Evolutionary conservation across 2,329 filamentous ascomycete genomes (phyloP), one percentile per base, ranked within the genome.

Genomic region (Grosmannia clavigera): DNA sequence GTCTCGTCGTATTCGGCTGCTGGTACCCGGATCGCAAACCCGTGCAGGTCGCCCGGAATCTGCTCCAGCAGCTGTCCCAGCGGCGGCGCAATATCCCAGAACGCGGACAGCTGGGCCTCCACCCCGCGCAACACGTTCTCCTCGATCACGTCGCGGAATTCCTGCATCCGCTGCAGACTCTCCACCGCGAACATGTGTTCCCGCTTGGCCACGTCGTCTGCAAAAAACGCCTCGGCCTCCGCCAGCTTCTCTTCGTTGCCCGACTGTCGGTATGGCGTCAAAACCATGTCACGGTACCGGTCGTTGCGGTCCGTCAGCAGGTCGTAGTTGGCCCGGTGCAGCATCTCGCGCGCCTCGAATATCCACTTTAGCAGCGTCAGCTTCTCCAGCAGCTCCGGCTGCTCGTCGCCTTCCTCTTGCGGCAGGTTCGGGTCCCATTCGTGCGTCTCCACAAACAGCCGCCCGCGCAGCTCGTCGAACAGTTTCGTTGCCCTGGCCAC

Each of bases 321-420:
- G 66, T 95, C 88, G 68, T 90, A 96, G 58, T 92, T 82, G 67
- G 90, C 88, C 52, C 89, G 85, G 73, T 97, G 87, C 10, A 97
- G 78, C 55, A 82, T 80, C 73, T 99, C 94, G n/a, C 92, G 85
- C 1, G 88, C 87, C 70, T 99, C 94, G 67, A 96, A 97, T 10
- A 97, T 84, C 92, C 94, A 97, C 69, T 97, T 99, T 16, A 97
- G 79, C 55, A 96, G 81, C 0, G 92, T 97, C 14, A 99, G 79
- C 73, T 96, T 95, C 72, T 99, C 94, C 2, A 97, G 77, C 0
- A 97, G 79, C 72, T 99, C 94, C 0, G 94, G 94, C 69, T 92
- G 86, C 70, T 96, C 92, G 66, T 97, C 92, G 22, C 94, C 92
- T 74, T 96, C 92, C 71, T 96, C 91, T 70, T 96, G 92, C 0